Evolutionary conservation across 371 early-diverging fungal species (phyloP).

Genomic region (Syncephalastrum contaminatum): DNA sequence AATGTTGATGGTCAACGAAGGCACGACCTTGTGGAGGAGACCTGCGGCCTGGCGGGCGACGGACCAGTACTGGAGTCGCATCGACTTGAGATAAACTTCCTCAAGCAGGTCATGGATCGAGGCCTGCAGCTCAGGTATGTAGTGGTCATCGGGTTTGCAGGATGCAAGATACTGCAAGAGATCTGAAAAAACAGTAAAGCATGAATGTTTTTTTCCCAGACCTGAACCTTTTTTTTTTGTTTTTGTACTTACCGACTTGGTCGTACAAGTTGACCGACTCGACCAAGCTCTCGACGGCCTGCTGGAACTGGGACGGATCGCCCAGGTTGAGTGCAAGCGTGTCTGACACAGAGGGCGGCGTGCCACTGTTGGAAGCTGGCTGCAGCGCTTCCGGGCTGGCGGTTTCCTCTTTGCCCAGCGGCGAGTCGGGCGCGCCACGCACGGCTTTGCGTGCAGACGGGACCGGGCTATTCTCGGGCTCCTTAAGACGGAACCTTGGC

Average conservation of each 20-base stretch:
- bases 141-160: slow-evolving; percentile 61
- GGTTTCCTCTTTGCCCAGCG: too few relatives aligned
- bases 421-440: too few relatives aligned
- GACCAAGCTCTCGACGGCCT: slow-evolving; percentile 63
- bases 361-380: too few relatives aligned
- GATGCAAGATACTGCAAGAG: slow-evolving; percentile 80
- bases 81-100: slow-evolving; percentile 81
- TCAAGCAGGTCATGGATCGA: slow-evolving; percentile 69
- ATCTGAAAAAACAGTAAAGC: slow-evolving; percentile 32
- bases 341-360: slow-evolving; percentile 8
- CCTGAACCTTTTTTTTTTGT: too few relatives aligned
- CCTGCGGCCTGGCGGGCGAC: slow-evolving; percentile 86
- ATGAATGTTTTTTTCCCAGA: too few relatives aligned
- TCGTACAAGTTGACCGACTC: slow-evolving; percentile 79
- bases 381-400: too few relatives aligned
- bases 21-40: slow-evolving; percentile 71
- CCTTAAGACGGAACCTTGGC: slow-evolving; percentile 50
- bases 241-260: slow-evolving; percentile 53
- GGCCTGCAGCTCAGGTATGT: slow-evolving; percentile 50
- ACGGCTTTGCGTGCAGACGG: not conserved
- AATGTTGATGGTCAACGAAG: slow-evolving; percentile 77
- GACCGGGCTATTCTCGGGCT: slow-evolving; percentile 37
- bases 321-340: slow-evolving; percentile 67
- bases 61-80: slow-evolving; percentile 74
- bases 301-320: slow-evolving; percentile 61